Base-by-base conservation (phyloP, 2,329 filamentous ascomycete species). In the Alternaria dauci region DNA sequence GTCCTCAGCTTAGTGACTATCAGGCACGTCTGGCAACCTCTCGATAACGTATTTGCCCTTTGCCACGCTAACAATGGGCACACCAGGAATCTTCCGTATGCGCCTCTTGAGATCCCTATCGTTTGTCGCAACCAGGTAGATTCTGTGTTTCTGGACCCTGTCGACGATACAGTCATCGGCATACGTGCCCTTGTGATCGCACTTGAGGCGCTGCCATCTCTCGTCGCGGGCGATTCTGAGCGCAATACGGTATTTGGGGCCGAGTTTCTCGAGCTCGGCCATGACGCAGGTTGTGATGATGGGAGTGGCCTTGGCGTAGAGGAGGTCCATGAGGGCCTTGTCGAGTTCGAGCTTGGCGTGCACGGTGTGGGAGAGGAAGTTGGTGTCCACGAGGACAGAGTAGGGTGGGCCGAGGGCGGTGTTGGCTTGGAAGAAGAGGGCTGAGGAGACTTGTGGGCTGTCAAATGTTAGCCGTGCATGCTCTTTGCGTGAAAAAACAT, bases 1-100 rank as follows among this genome's bases (percentile, higher is more conserved):
- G 16, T 26, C 23, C 8, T 1, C 18, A 18, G 28, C 28, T 67
- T 50, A 75, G 39, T 70, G 43, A 47, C 72, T 87, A 68, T 93
- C 89, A 34, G 92, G 91, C 38, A 92, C 92, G 79, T 93, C 91
- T 5, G 94, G 94, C 64, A 97, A 80, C 71, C 94, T 88, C 84
- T 98, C 95, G 73, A 99, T 95, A 48, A 94, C 90, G 80, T 97
- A 98, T 80, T 97, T 97, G 46, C 92, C 93, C 73, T 92, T 87
- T 6, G 91, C 91, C 28, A 95, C 92, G 73, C 89, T 93, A 84
- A 97, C 86, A 70, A 92, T 88, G 26, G 89, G 89, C 58, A 91
- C 88, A 78, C 89, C 89, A 1, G 89, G 89, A 53, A 95, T 88
- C 82, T 97, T 97, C 65, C 94, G 85, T 71, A 97, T 85, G 58